Conservation (phyloP, 164 flowering plant species). For the Taxillus chinensis region DNA sequence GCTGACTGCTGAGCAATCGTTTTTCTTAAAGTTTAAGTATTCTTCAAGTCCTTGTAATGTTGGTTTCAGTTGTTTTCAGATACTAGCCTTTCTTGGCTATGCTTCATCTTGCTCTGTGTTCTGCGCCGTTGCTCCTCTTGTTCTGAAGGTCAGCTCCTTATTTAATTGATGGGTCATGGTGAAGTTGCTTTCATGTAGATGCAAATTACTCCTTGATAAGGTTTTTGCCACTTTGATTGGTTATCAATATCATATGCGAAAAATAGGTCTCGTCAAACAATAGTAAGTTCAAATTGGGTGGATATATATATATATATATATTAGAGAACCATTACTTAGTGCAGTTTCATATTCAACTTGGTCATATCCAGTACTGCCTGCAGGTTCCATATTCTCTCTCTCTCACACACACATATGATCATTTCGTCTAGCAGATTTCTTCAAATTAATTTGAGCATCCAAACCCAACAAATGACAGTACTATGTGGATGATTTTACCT, state of each 20-base stretch:
- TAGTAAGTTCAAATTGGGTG: no score
- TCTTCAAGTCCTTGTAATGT: neutral
- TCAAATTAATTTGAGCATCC: neutral
- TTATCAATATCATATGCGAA: neutral
- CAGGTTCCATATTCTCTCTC: no score
- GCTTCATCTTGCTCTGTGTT: slow-evolving; percentile 36
- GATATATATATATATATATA: neutral
- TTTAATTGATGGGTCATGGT: neutral
- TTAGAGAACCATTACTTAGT: no score
- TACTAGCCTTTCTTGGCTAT: slow-evolving; percentile 40
- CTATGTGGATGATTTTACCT: neutral
- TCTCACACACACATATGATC: no score
- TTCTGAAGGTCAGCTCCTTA: slow-evolving; percentile 47
- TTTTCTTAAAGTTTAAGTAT: neutral
- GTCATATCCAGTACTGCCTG: no score
- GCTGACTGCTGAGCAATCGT: neutral
- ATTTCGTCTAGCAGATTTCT: no score
- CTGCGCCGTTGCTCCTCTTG: slow-evolving; percentile 43
- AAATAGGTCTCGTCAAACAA: no score
- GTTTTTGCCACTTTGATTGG: neutral
- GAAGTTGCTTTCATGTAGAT: neutral
- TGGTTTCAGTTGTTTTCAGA: slow-evolving; percentile 22
- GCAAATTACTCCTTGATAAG: neutral
- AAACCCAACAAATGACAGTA: neutral
- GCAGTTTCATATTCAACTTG: no score